Percentiles rank a stretch among this genome's conserved stretches.
These are phyloP conservation scores for Malassezia yamatoensis DNA, from an alignment of 1,284 basidiomycete genomes.

Conservation along the genomic window DNA sequence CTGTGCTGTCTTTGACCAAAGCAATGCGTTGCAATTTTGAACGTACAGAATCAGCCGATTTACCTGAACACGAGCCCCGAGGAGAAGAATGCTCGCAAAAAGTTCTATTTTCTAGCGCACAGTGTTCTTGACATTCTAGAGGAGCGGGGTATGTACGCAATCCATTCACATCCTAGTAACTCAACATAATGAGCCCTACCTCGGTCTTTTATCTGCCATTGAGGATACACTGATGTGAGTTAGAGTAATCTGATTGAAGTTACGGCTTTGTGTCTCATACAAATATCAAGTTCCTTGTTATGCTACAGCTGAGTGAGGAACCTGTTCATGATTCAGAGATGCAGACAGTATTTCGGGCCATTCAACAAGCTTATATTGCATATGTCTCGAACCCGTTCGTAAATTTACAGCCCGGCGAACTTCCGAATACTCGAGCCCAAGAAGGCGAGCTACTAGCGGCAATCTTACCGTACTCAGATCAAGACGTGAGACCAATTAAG, in stretches of 20 bases:
- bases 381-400: constrained; percentile 13
- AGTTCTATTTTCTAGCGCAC: constrained; percentile 18
- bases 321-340: constrained; percentile 10
- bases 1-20: background rate
- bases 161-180: background rate
- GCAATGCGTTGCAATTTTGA: constrained; percentile 14
- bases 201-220: constrained; percentile 11
- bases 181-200: constrained; percentile 4
- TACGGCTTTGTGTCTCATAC: constrained; percentile 17
- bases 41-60: constrained; percentile 1
- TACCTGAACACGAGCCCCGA: background rate
- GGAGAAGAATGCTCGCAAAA: background rate
- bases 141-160: constrained; percentile 11
- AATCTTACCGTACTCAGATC: background rate
- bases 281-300: constrained; percentile 16
- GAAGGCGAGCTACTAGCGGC: background rate
- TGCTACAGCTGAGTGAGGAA: constrained; percentile 10
- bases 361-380: background rate
- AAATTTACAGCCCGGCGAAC: background rate
- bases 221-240: constrained; percentile 18
- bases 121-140: constrained; percentile 18
- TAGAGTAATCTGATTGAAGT: background rate
- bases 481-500: background rate
- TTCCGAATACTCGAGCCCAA: background rate
- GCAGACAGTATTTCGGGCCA: background rate